Base-by-base conservation (phyloP, 495 filamentous ascomycete species). In the Talaromyces thailandensis region DNA sequence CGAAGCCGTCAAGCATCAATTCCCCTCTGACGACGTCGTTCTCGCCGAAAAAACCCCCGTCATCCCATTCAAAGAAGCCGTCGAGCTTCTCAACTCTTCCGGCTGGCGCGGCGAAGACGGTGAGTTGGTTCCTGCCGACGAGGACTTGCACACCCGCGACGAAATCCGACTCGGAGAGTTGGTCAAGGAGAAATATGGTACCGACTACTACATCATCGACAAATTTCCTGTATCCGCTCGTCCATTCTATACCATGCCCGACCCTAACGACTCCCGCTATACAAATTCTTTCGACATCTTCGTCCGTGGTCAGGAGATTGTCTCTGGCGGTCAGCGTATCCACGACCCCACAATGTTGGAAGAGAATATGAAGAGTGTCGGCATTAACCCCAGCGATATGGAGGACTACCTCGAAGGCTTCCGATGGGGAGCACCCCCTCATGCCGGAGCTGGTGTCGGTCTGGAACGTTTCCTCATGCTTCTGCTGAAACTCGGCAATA, bases 271-370 rank as follows among this genome's bases (percentile, higher is more conserved):
- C 66, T 75, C 82, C 7, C 79, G 79, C 2, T 81, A 82, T 68
- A 96, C 92, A 48, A 96, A 96, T 74, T 95, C 93, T 0, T 97
- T 96, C 65, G 92, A 97, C 72, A 93, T 96, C 68, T 96, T 96
- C 76, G 81, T 96, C 58, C 90, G 93, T 11, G 93, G 93, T 5
- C 93, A 97, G 69, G 93, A 96, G 71, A 96, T 96, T 64, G 85
- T 93, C 4, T 90, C 88, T 1, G 92, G 93, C 58, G 93, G 92
- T 8, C 92, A 96, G 71, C 90, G 93, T 83, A 90, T 96, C 64
- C 90, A 97, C 71, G 86, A 92, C 60, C 81, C 91, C 1, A 73
- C 80, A 25, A 82, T 90, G 66, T 78, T 96, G n/a, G 79, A 86
- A 35, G 82, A 88, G 64, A 86, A 88, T 51, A 91, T 97, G 89